A percentile compares a stretch with the other conserved stretches of the same genome.
Evolutionary conservation across 2,329 filamentous ascomycete species (phyloP).

Genomic region (Tolypocladium tropicale): DNA sequence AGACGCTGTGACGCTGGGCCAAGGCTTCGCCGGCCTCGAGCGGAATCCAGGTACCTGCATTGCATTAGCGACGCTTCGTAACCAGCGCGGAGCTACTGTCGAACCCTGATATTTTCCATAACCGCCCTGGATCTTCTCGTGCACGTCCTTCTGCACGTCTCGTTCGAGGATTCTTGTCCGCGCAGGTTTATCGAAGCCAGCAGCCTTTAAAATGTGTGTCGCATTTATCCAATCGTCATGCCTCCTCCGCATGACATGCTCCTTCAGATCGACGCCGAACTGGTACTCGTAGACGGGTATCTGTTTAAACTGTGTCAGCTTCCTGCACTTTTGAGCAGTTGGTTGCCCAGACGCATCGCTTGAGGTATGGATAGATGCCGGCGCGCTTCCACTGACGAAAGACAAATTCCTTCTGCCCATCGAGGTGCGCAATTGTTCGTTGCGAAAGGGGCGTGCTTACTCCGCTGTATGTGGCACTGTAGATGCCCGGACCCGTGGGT

Average conservation of each 20-base stretch:
- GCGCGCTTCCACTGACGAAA: neutral
- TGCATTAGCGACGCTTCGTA: slow-evolving; percentile 3
- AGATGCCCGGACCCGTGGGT: slow-evolving; percentile 38
- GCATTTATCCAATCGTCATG: slow-evolving; percentile 98
- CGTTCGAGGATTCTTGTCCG: slow-evolving; percentile 90
- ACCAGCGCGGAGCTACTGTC: neutral
- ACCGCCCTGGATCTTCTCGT: slow-evolving; percentile 96
- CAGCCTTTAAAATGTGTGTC: slow-evolving; percentile 96
- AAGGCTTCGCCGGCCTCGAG: slow-evolving; percentile 70
- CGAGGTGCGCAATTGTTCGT: neutral
- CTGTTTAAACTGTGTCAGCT: slow-evolving; percentile 30
- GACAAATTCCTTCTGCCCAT: neutral
- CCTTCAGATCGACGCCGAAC: slow-evolving; percentile 64
- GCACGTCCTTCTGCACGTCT: slow-evolving; percentile 90
- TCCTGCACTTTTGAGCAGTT: neutral
- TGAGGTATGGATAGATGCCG: too few species aligned
- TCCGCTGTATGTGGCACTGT: slow-evolving; percentile 60
- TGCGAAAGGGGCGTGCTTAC: slow-evolving; percentile 31
- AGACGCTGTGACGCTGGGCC: slow-evolving; percentile 77
- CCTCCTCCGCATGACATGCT: slow-evolving; percentile 92
- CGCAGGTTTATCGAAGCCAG: slow-evolving; percentile 93
- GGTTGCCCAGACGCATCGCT: neutral
- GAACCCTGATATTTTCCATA: slow-evolving; percentile 96
- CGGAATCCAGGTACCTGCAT: slow-evolving; percentile 85
- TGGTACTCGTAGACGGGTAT: slow-evolving; percentile 94